Base-by-base conservation (phyloP, 495 filamentous ascomycete genomes). In the Talaromyces ruber region DNA sequence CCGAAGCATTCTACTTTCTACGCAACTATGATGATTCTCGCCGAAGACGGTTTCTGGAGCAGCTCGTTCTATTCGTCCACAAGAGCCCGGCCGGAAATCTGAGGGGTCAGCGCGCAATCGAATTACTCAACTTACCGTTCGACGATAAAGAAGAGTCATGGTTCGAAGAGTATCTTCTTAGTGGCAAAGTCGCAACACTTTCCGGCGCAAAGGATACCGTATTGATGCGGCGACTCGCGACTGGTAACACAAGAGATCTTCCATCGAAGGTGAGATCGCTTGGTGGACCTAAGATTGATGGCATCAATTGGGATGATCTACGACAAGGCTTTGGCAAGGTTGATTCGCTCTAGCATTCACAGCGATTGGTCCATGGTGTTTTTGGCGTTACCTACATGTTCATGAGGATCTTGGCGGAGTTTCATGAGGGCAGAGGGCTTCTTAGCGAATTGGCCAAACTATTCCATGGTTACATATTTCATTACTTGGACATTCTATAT, bases 1-100 rank as follows among this genome's bases (percentile, higher is more conserved):
- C 84, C 4, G 88, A 91, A 64, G 88, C 88, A 18, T 88, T 92
- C 66, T 86, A 84, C 66, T 93, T 90, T 67, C 82, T 84, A 21
- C 82, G 90, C 21, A 77, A 76, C 6, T 83, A 87, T 52, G 81
- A 86, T 21, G 85, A 88, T 16, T 64, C 71, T 45, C 74, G 81
- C 24, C 89, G 83, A 28, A 81, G 74, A 30, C 74, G 73, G 63
- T 83, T 89, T 30, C 85, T 94, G 56, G 83, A 86, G 65, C 79
- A 81, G 63, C 73, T 94, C n/a, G 76, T 91, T n/a, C 67, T 79
- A 7, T 81, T 84, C 26, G 84, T 88, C 11, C 81, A 89, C 58
- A 75, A 75, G 21, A 74, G 74, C 3, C 64, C 71, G 3, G 63
- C 75, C 4, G 73, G 75, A 14, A 76, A 81, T 28, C 71, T 76